Percentiles rank a stretch among this genome's conserved stretches.
Evolutionary conservation across 2,329 filamentous ascomycete species (phyloP).

Genomic region (Sporothrix inflata): DNA sequence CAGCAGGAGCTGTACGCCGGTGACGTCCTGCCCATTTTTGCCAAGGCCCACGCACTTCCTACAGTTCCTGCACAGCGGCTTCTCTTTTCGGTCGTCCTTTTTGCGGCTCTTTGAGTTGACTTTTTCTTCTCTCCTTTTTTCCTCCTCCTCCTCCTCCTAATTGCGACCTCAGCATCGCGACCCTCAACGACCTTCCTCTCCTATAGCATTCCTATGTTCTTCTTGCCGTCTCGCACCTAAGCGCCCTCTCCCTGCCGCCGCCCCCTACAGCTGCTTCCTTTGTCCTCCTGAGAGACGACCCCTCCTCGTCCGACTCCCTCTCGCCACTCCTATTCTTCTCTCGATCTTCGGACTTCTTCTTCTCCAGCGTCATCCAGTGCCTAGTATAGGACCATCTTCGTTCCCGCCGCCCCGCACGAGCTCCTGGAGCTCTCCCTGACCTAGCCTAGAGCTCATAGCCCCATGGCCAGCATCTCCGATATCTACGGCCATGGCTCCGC

Average conservation of each 20-base stretch:
- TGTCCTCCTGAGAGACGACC: neutral
- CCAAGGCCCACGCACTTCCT: constrained; percentile 14
- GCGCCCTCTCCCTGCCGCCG: neutral
- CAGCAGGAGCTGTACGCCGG: neutral
- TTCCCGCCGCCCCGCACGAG: neutral
- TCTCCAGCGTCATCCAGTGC: neutral
- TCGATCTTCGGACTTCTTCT: neutral
- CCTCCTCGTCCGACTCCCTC: neutral
- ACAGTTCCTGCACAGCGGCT: neutral
- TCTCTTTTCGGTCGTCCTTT: neutral
- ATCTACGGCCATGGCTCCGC: constrained; percentile 32
- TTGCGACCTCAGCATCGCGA: neutral
- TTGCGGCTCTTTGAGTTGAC: neutral
- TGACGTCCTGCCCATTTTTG: constrained; percentile 11
- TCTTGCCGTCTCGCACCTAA: neutral
- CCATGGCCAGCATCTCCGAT: constrained; percentile 35
- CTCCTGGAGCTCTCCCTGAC: neutral
- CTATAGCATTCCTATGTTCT: neutral
- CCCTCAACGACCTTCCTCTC: neutral
- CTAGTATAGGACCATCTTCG: neutral
- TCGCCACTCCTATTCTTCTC: neutral
- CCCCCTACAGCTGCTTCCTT: neutral
- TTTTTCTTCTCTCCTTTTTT: neutral
- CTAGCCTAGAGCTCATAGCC: neutral
- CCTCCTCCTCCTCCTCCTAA: neutral